Base-by-base conservation (phyloP, 2,329 filamentous ascomycete species). In the Nothopassalora personata region DNA sequence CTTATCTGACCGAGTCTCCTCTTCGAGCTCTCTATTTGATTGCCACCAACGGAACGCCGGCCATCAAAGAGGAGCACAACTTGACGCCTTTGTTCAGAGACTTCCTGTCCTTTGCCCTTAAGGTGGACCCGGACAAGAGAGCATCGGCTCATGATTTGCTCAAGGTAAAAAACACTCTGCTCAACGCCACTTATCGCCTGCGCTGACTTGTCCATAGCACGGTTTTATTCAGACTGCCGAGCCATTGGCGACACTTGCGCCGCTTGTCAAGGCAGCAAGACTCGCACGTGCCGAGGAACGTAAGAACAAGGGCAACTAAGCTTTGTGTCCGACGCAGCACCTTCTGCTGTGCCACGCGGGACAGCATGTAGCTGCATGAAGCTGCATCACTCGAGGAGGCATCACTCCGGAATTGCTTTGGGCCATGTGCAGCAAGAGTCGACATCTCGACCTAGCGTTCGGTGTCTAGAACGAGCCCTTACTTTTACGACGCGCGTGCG, bases 51-150 rank as follows among this genome's bases (percentile, higher is more conserved):
- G 94, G 94, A 51, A 97, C 94, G 15, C 94, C 94, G 1, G 82
- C 87, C 55, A 96, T 99, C 77, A 97, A 97, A 77, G 91, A 97
- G 64, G 91, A 96, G 74, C 85, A 92, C 58, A 86, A 88, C 51
- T 76, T 97, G 53, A 90, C 89, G 9, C 79, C 84, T 0, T 83
- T 93, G 3, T 97, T 99, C 80, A 85, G 86, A 63, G 92, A 97
- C 74, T 99, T 97, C 75, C 79, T 99, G 64, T 86, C 89, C 70
- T 91, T 96, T 75, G 93, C 94, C 5, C 81, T 99, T 56, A 96
- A 95, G 80, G 94, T 99, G 5, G 94, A 97, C 71, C 93, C 94
- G 1, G 94, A 97, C 77, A 96, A 96, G 84, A 83, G 94, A 76
- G 92, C 92, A 43, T 96, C 91, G 71, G 94, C 94, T 36, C 90